Percentiles rank a stretch among this genome's conserved stretches.
Conservation (phyloP, 495 filamentous ascomycete species). For the Penicillium fimorum region DNA sequence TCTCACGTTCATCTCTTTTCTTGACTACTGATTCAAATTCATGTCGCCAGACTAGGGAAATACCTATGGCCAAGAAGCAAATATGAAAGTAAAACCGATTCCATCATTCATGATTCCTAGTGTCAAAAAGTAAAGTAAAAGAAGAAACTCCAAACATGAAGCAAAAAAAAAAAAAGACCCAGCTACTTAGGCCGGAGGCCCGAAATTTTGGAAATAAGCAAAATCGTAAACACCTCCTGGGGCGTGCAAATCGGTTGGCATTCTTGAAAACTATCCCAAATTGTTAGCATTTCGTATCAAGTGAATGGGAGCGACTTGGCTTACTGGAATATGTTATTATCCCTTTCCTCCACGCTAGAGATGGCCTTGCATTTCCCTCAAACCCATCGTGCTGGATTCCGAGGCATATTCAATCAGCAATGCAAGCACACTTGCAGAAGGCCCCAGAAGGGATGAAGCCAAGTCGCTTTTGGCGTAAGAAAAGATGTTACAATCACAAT, state of each 20-base stretch:
- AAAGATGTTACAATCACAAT: slow-evolving; percentile 6
- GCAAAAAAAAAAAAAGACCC: slow-evolving; percentile 15
- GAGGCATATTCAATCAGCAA: neutral
- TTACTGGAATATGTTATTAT: slow-evolving; percentile 28
- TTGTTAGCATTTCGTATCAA: neutral
- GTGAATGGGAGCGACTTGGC: slow-evolving; percentile 2
- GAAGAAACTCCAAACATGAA: slow-evolving; percentile 8
- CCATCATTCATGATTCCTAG: slow-evolving; percentile 28
- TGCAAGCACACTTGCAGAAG: neutral
- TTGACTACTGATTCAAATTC: neutral
- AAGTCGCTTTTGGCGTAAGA: slow-evolving; percentile 14
- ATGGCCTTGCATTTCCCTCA: slow-evolving; percentile 14
- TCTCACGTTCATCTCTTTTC: neutral
- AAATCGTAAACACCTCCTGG: slow-evolving; percentile 14
- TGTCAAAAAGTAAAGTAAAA: slow-evolving; percentile 12
- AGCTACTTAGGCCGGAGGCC: slow-evolving; percentile 10
- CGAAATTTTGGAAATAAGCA: slow-evolving; percentile 16
- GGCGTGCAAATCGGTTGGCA: slow-evolving; percentile 15
- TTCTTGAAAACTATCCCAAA: slow-evolving; percentile 14
- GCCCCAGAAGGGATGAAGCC: slow-evolving; percentile 1
- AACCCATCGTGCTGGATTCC: neutral
- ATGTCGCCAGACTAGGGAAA: neutral
- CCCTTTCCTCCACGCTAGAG: slow-evolving; percentile 41
- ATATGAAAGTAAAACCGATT: slow-evolving; percentile 13
- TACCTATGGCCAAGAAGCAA: neutral